Conservation (phyloP, 2,329 filamentous ascomycete species). For the Chrysoporthe cubensis region DNA sequence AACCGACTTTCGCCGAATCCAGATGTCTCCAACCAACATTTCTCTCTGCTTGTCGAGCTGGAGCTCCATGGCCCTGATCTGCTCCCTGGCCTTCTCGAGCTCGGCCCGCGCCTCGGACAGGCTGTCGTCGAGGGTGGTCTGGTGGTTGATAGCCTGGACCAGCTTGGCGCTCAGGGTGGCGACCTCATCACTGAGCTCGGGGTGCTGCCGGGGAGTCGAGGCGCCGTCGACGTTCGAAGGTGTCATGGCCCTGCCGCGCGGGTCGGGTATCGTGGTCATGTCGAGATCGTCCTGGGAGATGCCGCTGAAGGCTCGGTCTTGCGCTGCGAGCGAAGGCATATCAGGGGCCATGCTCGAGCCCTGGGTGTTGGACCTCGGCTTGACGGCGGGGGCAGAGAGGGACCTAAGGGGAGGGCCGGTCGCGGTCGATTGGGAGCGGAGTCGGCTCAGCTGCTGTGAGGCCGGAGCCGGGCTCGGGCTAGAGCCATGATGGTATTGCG, state of each 20-base stretch:
- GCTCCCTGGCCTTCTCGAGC: constrained; percentile 71
- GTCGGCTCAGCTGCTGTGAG: constrained; percentile 48
- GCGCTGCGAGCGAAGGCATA: constrained; percentile 30
- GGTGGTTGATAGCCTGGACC: constrained; percentile 96
- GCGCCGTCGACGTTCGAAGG: constrained; percentile 44
- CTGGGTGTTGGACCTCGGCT: constrained; percentile 44
- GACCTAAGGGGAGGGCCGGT: constrained; percentile 45
- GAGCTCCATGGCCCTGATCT: constrained; percentile 69
- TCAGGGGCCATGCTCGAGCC: constrained; percentile 44
- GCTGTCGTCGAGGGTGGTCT: constrained; percentile 88
- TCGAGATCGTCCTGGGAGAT: constrained; percentile 58
- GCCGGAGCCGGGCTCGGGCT: constrained; percentile 38
- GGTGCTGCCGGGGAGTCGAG: constrained; percentile 48
- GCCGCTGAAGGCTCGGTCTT: constrained; percentile 38
- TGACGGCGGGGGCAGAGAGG: constrained; percentile 43
- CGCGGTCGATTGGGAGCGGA: constrained; percentile 58
- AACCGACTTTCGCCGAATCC: constrained; percentile 75
- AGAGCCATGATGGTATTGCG: constrained; percentile 45
- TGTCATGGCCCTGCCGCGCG: constrained; percentile 57
- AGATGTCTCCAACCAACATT: constrained; percentile 72
- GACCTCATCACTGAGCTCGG: constrained; percentile 72
- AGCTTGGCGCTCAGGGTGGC: constrained; percentile 92
- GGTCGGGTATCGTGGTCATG: constrained; percentile 72
- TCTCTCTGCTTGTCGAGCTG: constrained; percentile 70
- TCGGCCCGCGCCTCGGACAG: constrained; percentile 83